Evolutionary conservation across 805 yeast species (phyloP).

Genomic region (Metschnikowia lachancei): DNA sequence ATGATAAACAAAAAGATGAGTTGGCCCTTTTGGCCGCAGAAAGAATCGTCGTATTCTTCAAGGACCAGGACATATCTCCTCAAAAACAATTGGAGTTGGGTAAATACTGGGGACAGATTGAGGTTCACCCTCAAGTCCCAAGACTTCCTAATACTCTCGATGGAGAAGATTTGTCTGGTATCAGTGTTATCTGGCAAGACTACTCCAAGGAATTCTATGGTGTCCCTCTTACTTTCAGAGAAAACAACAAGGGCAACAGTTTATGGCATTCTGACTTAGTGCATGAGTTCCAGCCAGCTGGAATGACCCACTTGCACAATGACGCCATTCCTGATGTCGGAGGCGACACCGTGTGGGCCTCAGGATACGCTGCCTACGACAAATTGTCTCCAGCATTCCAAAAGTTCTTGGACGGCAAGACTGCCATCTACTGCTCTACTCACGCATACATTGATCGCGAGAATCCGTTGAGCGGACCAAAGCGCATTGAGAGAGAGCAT

Average conservation of each 20-base stretch:
- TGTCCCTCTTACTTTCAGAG: conserved; percentile 29
- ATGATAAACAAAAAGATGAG: conserved; percentile 30
- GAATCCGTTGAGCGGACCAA: conserved; percentile 32
- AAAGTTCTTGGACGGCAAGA: conserved; percentile 51
- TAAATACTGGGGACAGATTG: conserved; percentile 32
- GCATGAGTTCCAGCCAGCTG: conserved; percentile 57
- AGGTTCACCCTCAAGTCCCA: conserved; percentile 22
- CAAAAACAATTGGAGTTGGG: conserved; percentile 32
- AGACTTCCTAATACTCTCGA: conserved; percentile 18
- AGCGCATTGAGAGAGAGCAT: conserved; percentile 29
- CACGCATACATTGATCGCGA: conserved; percentile 38
- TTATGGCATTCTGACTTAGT: conserved; percentile 50
- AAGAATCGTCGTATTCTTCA: conserved; percentile 31
- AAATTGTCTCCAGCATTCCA: conserved; percentile 51
- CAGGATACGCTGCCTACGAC: conserved; percentile 59
- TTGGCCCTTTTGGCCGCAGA: conserved; percentile 32
- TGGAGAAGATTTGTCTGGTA: conserved; percentile 23
- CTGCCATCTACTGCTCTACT: conserved; percentile 43
- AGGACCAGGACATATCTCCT: conserved; percentile 32
- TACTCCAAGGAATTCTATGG: conserved; percentile 23
- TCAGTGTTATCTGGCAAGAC: conserved; percentile 34
- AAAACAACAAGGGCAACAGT: conserved; percentile 23
- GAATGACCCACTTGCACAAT: conserved; percentile 51
- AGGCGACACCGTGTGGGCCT: conserved; percentile 57
- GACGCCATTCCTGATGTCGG: conserved; percentile 51